Conservation (phyloP, 768 basidiomycete species). For the Amanita pseudoporphyria region DNA sequence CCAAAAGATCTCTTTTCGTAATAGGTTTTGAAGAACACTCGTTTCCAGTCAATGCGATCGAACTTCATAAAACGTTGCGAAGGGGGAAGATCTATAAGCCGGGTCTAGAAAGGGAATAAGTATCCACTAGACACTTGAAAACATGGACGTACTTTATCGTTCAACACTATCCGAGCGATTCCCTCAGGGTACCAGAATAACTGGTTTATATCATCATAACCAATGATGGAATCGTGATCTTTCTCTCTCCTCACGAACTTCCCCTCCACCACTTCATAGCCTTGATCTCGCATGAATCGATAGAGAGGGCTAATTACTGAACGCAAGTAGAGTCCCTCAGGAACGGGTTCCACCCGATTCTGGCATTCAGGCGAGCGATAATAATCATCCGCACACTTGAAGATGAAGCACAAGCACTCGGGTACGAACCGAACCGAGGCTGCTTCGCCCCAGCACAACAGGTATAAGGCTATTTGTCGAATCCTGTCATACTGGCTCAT, state of each 20-base stretch:
- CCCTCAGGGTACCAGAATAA: conserved; percentile 99
- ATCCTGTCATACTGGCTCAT: conserved; percentile 98
- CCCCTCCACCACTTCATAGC: conserved; percentile 92
- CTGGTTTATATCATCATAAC: conserved; percentile 98
- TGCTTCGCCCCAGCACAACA: conserved; percentile 97
- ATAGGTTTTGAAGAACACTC: conserved; percentile 98
- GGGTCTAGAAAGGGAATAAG: conserved; percentile 42
- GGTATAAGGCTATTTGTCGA: conserved; percentile 89
- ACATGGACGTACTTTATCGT: conserved; percentile 59
- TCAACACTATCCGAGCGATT: conserved; percentile 82
- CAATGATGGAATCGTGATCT: conserved; percentile 92
- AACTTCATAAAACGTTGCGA: conserved; percentile 95
- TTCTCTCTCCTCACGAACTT: conserved; percentile 89
- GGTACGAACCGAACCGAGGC: conserved; percentile 96
- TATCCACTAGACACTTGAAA: background rate
- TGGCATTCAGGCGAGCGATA: conserved; percentile 99
- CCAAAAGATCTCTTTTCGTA: conserved; percentile 96
- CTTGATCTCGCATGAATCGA: conserved; percentile 94
- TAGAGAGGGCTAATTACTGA: conserved; percentile 91
- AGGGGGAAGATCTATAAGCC: conserved; percentile 85
- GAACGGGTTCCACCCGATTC: conserved; percentile 81
- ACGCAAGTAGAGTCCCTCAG: conserved; percentile 90
- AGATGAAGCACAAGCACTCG: conserved; percentile 97
- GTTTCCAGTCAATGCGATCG: conserved; percentile 93
- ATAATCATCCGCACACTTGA: conserved; percentile 99